These are phyloP conservation scores for Cardiospermum halicacabum DNA, from an alignment of 345 rosid genomes.

Conservation along the genomic window DNA sequence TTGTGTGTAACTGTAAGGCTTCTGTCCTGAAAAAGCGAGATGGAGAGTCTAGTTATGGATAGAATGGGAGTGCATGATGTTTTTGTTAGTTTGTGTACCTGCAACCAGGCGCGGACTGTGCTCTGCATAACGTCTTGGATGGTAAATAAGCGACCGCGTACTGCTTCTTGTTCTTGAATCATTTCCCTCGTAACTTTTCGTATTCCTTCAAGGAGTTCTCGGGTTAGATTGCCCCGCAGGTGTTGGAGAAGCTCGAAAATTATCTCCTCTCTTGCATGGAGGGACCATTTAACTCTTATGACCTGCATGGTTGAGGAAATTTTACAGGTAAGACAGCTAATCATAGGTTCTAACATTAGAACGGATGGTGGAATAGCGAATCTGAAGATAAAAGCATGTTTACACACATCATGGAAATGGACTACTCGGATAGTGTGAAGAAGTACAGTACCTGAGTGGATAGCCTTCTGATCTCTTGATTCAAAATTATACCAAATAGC, in stretches of 20 bases:
- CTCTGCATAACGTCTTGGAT: conserved; percentile 68
- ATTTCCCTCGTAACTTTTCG: conserved; percentile 47
- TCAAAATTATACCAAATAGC: conserved; percentile 45
- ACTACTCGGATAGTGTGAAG: background rate
- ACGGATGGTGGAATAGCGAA: background rate
- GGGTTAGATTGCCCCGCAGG: conserved; percentile 41
- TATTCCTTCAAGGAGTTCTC: conserved; percentile 36
- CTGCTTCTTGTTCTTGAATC: conserved; percentile 63
- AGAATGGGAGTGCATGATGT: too few species aligned
- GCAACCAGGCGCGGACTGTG: conserved; percentile 62
- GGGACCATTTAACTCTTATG: conserved; percentile 69
- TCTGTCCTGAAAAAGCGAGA: conserved; percentile 32
- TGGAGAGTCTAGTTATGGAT: too few species aligned
- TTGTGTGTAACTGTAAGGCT: conserved; percentile 63
- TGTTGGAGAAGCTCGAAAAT: conserved; percentile 63
- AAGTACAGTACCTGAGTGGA: conserved; percentile 43
- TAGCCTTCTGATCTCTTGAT: conserved; percentile 62
- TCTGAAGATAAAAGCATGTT: background rate
- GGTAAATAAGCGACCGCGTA: conserved; percentile 54
- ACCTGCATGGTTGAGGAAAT: conserved; percentile 28
- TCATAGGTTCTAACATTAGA: too few species aligned
- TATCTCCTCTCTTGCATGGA: conserved; percentile 64
- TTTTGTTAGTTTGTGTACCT: conserved; percentile 42
- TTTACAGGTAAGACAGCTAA: too few species aligned
- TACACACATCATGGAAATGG: background rate